Base-by-base conservation (phyloP, 176 grass and related monocot species). In the Triticum timopheevii region DNA sequence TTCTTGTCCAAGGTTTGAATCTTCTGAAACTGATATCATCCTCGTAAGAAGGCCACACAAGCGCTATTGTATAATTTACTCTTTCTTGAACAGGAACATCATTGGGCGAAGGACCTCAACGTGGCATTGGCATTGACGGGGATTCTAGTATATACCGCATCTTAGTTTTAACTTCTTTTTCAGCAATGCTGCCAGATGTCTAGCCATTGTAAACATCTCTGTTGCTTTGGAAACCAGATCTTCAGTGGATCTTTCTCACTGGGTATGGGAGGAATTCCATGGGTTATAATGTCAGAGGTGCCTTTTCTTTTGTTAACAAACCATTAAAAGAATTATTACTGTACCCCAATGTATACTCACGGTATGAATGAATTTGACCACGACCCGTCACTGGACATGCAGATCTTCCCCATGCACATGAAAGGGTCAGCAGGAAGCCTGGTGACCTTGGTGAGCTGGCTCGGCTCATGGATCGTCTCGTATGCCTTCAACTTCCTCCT, bases 251-350 rank as follows among this genome's bases (percentile, higher is more conserved):
- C 95, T 15, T 97, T 94, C 74, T 97, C 95, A 35, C 74, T 97
- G 23, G 95, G 95, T n/a, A 94, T 97, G 95, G 92, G 92, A 0
- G 90, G 81, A 71, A 94, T 97, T 73, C 95, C 95, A 59, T 97
- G 95, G 95, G 92, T 97, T 62, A 94, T 94, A 85, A 95, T 97
- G 95, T 97, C 92, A 65, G 92, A 97, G 95, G 95, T 95, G 82
- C 59, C 8, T 63, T 82, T 20, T 20, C 24, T 82, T 10, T 17
- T 30, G 6, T 52, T 69, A 56, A 56, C 0, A 17, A 58, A 58
- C 2, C 38, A 78, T n/a, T 63, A 79, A 77, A 28, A 58, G 13
- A 44, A 15, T n/a, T 13, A 73, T 87, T 68, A 50, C 11, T 67
- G 80, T 16, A 0, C 12, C 44, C 12, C 12, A 47, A 47, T 0